Evolutionary conservation across 306 rosid species (phyloP).

Genomic region (Leucaena leucocephala): DNA sequence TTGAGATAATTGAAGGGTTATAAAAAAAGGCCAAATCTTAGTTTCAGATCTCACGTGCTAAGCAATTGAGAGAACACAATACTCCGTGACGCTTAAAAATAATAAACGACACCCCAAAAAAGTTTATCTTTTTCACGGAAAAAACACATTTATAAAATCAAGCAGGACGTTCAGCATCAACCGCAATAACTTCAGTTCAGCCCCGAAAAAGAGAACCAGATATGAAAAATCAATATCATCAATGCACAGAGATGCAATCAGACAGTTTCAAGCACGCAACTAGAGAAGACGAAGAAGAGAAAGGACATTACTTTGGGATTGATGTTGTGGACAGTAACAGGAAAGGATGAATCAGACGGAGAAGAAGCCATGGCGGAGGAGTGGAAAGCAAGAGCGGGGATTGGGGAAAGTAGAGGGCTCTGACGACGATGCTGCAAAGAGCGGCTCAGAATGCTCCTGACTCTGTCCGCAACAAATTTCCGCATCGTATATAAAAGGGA

Average conservation of each 20-base stretch:
- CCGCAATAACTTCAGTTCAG: neutral
- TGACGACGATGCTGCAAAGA: conserved; percentile 36
- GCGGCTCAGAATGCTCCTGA: conserved; percentile 45
- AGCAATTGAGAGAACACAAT: neutral
- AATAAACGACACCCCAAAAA: neutral
- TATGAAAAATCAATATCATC: conserved; percentile 3
- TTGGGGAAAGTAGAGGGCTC: conserved; percentile 1
- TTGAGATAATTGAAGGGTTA: conserved; percentile 18
- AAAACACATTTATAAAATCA: neutral
- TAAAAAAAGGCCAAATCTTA: conserved; percentile 18
- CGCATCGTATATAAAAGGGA: conserved; percentile 49
- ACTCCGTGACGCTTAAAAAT: neutral
- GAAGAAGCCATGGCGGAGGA: conserved; percentile 45
- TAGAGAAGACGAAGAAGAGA: neutral
- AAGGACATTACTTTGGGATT: conserved; percentile 65
- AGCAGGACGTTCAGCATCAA: neutral
- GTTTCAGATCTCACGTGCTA: conserved; percentile 22
- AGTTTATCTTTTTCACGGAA: neutral
- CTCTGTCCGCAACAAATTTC: conserved; percentile 61
- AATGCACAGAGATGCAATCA: neutral
- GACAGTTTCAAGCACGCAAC: neutral
- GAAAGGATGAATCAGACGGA: conserved; percentile 40
- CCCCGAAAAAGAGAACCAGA: neutral
- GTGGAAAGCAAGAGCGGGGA: conserved; percentile 20
- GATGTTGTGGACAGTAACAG: conserved; percentile 58